phyloP scores from a whole-genome alignment of 2,329 filamentous ascomycete genomes.

The Periconia macrospinosa region DNA sequence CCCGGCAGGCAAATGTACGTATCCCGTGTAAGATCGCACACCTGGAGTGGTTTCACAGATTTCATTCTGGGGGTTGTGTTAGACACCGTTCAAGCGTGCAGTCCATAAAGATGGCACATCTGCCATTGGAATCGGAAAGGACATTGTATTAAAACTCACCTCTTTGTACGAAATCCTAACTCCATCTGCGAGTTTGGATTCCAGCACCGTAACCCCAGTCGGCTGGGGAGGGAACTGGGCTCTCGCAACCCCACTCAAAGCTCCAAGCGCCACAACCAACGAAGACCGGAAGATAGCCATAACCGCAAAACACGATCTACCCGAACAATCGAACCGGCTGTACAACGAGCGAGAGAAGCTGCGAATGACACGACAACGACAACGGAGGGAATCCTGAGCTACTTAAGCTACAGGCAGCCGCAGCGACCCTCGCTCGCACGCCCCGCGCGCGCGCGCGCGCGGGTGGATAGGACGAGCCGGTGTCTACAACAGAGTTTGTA shows the following conservation, averaged over 20 bases:
- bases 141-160: slow-evolving; percentile 24
- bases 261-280: slow-evolving; percentile 16
- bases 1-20: slow-evolving; percentile 58
- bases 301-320: too few relatives aligned
- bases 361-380: neutral
- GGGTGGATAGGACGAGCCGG: neutral
- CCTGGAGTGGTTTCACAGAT: slow-evolving; percentile 61
- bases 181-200: slow-evolving; percentile 44
- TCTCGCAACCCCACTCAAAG: slow-evolving; percentile 12
- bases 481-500: neutral
- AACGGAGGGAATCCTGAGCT: neutral
- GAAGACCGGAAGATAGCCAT: slow-evolving; percentile 13
- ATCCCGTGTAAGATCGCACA: slow-evolving; percentile 62
- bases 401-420: neutral
- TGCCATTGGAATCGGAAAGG: too few relatives aligned
- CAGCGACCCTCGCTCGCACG: too few relatives aligned
- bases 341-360: neutral
- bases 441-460: neutral
- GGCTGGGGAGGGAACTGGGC: slow-evolving; percentile 46
- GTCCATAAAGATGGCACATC: too few relatives aligned
- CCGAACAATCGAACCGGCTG: neutral
- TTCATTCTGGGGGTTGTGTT: slow-evolving; percentile 23
- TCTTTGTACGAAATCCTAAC: slow-evolving; percentile 50
- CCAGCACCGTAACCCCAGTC: slow-evolving; percentile 42
- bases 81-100: neutral